Evolutionary conservation across 1,284 basidiomycete species (phyloP), one percentile per base, ranked within the genome.

Genomic region (Pseudozyma tsukubaensis): DNA sequence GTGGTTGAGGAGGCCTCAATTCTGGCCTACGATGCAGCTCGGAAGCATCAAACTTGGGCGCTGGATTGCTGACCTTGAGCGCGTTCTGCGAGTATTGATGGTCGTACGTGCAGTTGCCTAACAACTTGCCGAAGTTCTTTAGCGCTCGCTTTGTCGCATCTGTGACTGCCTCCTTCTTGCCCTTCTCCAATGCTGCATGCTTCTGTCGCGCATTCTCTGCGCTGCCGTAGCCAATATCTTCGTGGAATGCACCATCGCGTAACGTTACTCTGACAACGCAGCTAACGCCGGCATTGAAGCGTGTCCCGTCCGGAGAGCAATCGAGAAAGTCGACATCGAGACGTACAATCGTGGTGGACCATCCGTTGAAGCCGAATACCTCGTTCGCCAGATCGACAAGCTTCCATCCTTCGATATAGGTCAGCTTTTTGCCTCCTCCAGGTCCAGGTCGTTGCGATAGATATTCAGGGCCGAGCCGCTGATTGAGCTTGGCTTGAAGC

Each of bases 331-430:
- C 88, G 5, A 92, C 92, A 16, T 90, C 90, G 44, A 97, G 86
- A 52, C 86, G 91, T 59, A 92, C 89, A 51, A 98, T 88, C 58
- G 87, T 92, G 2, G 94, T 93, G 55, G 91, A 94, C 96, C 96
- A 99, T 11, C 97, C 97, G 73, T 98, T 95, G 87, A 94, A 97
- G 1, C 96, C 96, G 86, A 99, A 99, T 39, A 99, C 92, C 79
- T 99, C 95, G 84, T 99, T 99, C 1, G 96, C 96, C 24, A 99
- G 62, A 29, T 80, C 76, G 24, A 79, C 77, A 10, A 75, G 76
- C 86, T 94, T 95, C 94, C 95, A 98, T 0, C 96, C 97, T 84
- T 98, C 96, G 3, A 94, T 91, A 82, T 99, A 99, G 9, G 93
- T 95, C 58, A 99, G 86, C 85, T 95, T 97, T 14, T 66, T 67